Conservation (phyloP, 2,329 filamentous ascomycete genomes). For the Aureobasidium musti region DNA sequence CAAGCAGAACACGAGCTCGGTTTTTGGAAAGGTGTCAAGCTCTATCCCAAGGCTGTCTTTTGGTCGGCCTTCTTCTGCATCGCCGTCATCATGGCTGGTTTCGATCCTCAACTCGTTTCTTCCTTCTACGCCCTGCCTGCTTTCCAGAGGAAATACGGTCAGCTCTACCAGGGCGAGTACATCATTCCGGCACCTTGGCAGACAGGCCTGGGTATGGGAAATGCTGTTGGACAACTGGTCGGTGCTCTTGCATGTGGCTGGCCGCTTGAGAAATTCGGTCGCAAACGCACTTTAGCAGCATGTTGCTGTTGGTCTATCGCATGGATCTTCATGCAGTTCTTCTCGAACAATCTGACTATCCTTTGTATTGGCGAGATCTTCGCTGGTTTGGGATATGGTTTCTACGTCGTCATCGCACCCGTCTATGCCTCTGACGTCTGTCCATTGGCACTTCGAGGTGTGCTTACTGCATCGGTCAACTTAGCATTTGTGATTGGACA, state of each 20-base stretch:
- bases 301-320: not conserved
- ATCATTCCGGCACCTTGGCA: slow-evolving; percentile 8
- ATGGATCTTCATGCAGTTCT: slow-evolving; percentile 22
- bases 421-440: slow-evolving; percentile 69
- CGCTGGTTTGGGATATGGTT: not conserved
- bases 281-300: not conserved
- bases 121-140: not conserved
- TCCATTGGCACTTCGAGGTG: slow-evolving; percentile 59
- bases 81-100: slow-evolving; percentile 5
- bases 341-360: not conserved
- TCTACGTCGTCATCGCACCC: slow-evolving; percentile 50
- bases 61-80: not conserved
- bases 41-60: not conserved
- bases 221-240: not conserved
- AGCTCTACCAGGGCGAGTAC: not conserved
- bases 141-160: not conserved
- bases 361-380: slow-evolving; percentile 11
- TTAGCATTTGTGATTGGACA: slow-evolving; percentile 65
- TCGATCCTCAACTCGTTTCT: not conserved
- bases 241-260: not conserved
- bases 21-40: not conserved
- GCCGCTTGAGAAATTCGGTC: not conserved
- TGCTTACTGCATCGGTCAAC: slow-evolving; percentile 62
- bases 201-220: not conserved
- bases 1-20: not conserved